Evolutionary conservation across 2,329 filamentous ascomycete genomes (phyloP).

Genomic region (Colletotrichum falcatum): DNA sequence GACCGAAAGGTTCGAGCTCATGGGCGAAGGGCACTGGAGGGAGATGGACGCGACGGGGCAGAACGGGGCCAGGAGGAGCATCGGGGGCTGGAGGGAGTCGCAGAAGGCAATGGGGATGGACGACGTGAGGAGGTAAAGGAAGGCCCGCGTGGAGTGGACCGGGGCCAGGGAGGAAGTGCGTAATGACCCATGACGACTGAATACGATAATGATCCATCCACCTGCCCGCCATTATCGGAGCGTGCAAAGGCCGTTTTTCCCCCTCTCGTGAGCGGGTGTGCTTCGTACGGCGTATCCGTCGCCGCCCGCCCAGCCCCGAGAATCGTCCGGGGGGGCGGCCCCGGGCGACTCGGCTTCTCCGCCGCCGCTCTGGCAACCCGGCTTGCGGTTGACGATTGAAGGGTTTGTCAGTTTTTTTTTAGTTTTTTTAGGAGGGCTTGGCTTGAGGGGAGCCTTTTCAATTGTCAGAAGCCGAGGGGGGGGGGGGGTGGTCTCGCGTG

Average conservation of each 20-base stretch:
- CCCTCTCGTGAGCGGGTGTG: no score
- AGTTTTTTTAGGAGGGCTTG: no score
- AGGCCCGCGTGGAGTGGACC: not conserved
- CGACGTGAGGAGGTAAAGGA: conserved; percentile 1
- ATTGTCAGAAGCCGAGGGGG: no score
- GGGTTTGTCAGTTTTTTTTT: no score
- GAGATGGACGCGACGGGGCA: conserved; percentile 38
- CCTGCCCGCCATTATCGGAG: not conserved
- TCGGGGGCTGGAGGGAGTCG: conserved; percentile 33
- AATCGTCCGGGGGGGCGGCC: no score
- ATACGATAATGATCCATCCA: not conserved
- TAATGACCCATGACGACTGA: conserved; percentile 18
- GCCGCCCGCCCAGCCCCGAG: no score
- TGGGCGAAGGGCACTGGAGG: conserved; percentile 49
- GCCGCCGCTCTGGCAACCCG: not conserved
- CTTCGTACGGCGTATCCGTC: not conserved
- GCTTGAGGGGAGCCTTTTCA: not conserved
- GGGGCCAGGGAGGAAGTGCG: not conserved
- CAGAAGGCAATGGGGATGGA: conserved; percentile 1
- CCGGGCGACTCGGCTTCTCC: no score
- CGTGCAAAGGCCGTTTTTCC: no score
- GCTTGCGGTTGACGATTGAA: not conserved
- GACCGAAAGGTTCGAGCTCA: conserved; percentile 50
- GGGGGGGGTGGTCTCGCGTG: not conserved
- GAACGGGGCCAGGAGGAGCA: conserved; percentile 32